Conservation (phyloP, 2,329 filamentous ascomycete genomes). For the Cladosporium sp. region DNA sequence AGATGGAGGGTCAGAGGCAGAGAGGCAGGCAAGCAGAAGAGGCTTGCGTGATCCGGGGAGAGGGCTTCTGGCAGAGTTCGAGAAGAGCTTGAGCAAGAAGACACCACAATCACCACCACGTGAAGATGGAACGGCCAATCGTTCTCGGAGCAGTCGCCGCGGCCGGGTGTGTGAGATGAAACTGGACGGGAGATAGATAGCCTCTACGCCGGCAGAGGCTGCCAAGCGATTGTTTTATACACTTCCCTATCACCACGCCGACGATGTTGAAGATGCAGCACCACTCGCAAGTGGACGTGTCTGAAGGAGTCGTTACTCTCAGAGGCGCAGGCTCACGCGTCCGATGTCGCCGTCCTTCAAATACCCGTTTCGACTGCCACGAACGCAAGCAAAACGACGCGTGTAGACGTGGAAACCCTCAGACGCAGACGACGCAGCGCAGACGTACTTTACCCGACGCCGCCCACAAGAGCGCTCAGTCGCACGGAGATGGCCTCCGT, state of each 20-base stretch:
- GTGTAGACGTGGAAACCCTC: constrained; percentile 1
- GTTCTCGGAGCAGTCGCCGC: neutral
- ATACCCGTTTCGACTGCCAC: neutral
- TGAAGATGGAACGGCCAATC: neutral
- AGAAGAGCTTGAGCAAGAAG: constrained; percentile 8
- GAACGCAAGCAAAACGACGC: neutral
- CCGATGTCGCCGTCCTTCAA: constrained; percentile 1
- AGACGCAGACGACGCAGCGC: neutral
- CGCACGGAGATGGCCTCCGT: constrained; percentile 5
- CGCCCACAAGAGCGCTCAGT: neutral
- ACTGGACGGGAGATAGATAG: neutral
- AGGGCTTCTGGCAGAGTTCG: constrained; percentile 6
- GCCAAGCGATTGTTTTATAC: constrained; percentile 12
- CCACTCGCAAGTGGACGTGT: neutral
- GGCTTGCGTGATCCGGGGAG: constrained; percentile 14
- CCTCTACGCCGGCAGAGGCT: neutral
- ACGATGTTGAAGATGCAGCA: neutral
- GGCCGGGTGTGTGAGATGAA: neutral
- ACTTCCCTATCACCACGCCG: neutral
- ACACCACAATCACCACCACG: neutral
- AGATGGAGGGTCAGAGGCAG: neutral
- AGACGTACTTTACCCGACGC: neutral
- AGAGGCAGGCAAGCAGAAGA: neutral
- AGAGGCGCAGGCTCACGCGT: neutral
- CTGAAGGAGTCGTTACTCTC: neutral